Percentiles rank a stretch among this genome's conserved stretches.
phyloP scores from a whole-genome alignment of 495 filamentous ascomycete species.

The Penicillium coffeae region DNA sequence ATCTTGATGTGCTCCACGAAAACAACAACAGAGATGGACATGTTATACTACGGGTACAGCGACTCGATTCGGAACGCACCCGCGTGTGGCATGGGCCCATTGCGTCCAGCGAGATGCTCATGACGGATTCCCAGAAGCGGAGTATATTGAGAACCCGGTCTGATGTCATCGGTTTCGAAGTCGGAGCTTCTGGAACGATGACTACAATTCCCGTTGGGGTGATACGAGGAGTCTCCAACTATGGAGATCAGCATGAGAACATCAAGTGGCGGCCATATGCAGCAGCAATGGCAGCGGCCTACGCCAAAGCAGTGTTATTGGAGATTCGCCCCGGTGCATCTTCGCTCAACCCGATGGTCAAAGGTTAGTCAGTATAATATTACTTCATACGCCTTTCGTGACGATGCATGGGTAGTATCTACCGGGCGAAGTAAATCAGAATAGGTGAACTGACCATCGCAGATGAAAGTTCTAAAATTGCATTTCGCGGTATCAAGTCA shows the following conservation, averaged over 20 bases:
- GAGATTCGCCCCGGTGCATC: neutral
- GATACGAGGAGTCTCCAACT: neutral
- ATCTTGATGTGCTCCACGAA: neutral
- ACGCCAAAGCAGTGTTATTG: neutral
- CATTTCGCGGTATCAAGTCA: neutral
- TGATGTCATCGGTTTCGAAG: neutral
- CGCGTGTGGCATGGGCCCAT: neutral
- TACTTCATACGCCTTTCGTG: no score
- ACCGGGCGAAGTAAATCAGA: no score
- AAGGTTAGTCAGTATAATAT: no score
- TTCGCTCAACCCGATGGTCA: no score
- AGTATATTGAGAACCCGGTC: neutral
- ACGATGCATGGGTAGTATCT: no score
- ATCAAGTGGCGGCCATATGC: neutral
- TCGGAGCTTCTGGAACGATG: neutral
- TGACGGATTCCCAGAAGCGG: neutral
- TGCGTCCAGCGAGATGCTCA: neutral
- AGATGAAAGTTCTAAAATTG: neutral
- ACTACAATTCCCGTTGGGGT: neutral
- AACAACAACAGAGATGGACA: neutral
- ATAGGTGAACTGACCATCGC: neutral
- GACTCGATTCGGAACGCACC: neutral
- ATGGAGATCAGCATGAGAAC: neutral
- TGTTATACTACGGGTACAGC: neutral
- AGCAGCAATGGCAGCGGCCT: neutral